Base-by-base conservation (phyloP, 2,329 filamentous ascomycete genomes). In the Aureobasidium sp. region DNA sequence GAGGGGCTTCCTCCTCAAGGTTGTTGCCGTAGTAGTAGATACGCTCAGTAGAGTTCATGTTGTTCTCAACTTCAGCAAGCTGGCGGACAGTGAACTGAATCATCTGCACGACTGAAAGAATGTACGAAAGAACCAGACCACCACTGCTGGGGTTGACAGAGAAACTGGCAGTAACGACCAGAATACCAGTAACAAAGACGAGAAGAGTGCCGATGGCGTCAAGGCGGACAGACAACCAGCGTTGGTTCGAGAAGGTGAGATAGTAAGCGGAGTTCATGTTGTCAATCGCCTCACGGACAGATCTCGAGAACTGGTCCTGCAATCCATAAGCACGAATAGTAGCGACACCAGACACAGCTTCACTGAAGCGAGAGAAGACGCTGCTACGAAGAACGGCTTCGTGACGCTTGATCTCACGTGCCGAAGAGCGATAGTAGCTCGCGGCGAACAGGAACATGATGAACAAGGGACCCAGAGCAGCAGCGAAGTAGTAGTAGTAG, bases 31-130 rank as follows among this genome's bases (percentile, higher is more conserved):
- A 97, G 77, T 96, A 91, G 72, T 91, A 85, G 36, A 97, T 80
- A 53, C 94, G 87, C 75, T 97, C 93, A 0, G 95, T 94, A 0
- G 92, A 87, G 72, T 97, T 97, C 93, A 97, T 97, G 71, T 91
- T 91, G 75, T 97, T 97, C 74, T 97, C 93, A 9, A 97, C 91
- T 74, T 97, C 93, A 30, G 93, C 93, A 8, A 97, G 81, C 75
- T 97, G 93, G 21, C 94, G 85, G 21, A 97, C 90, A 0, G 91
- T 93, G 74, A 97, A 97, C 71, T 97, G 93, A 66, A 97, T 87
- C 88, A 97, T 91, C 73, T 95, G 90, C 21, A 96, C 91, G 69
- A 97, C 96, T 14, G 88, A 84, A 21, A 99, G 81, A 70, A 97
- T 96, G 74, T 97, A 97, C 50, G 89, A 94, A 25, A 99, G 81